These are phyloP conservation scores for Chlorella sp. DNA, from an alignment of 139 green algal species.

Conservation along the genomic window DNA sequence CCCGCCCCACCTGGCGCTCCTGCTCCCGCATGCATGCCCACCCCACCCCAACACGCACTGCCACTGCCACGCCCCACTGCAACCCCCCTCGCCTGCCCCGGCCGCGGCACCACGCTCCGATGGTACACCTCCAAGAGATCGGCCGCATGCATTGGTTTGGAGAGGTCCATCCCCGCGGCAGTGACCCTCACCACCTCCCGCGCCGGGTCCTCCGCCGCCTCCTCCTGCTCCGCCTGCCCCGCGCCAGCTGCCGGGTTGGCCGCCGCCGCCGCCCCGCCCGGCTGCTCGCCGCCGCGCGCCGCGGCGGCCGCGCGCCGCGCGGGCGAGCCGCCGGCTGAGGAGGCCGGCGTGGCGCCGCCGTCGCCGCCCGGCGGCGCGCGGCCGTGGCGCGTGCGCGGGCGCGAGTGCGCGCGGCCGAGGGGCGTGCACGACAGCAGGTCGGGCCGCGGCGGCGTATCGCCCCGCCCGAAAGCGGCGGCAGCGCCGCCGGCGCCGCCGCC, in stretches of 20 bases:
- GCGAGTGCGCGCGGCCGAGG: too few species aligned
- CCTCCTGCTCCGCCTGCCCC: neutral
- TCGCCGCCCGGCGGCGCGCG: too few species aligned
- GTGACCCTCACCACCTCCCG: constrained; percentile 28
- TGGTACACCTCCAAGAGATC: constrained; percentile 19
- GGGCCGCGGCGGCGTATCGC: neutral
- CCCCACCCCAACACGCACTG: neutral
- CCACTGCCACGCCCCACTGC: too few species aligned
- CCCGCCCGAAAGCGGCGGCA: neutral
- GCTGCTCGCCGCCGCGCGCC: neutral
- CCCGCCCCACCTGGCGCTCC: too few species aligned
- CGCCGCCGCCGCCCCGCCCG: neutral
- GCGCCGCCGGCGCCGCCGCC: neutral
- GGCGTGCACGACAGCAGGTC: constrained; percentile 9
- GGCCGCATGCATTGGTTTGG: constrained; percentile 1
- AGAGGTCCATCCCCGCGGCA: constrained; percentile 10
- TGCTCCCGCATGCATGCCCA: too few species aligned
- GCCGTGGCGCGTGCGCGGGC: too few species aligned
- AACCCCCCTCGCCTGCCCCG: constrained; percentile 6
- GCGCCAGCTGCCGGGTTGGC: neutral
- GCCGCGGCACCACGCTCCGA: constrained; percentile 14
- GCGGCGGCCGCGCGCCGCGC: too few species aligned
- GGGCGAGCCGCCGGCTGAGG: neutral
- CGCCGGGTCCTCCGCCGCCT: neutral
- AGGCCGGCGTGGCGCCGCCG: too few species aligned